A percentile compares a stretch with the other conserved stretches of the same genome.
phyloP scores from a whole-genome alignment of 2,329 filamentous ascomycete genomes.

The Zasmidium angulare region DNA sequence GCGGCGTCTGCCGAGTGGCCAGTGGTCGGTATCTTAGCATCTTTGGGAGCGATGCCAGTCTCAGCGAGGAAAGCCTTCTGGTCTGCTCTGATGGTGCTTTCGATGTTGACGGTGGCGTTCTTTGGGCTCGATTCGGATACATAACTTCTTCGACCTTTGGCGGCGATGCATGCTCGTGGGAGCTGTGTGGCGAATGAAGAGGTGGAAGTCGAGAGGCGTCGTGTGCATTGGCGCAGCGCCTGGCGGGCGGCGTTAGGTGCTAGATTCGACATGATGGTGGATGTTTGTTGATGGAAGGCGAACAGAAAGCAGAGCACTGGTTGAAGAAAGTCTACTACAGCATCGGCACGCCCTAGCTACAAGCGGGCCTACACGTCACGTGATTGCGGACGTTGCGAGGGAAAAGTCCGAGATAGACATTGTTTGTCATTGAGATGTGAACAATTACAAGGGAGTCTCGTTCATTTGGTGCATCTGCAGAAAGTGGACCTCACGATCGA shows the following conservation, averaged over 20 bases:
- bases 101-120: conserved; percentile 75
- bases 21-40: conserved; percentile 61
- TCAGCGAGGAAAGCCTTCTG: conserved; percentile 72
- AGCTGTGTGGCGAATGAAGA: conserved; percentile 41
- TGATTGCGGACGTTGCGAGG: background rate
- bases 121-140: conserved; percentile 80
- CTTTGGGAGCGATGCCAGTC: conserved; percentile 54
- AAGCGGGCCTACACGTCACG: background rate
- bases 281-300: background rate
- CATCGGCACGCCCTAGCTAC: background rate
- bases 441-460: background rate
- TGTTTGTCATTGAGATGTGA: background rate
- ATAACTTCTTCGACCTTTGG: conserved; percentile 57
- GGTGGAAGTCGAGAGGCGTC: conserved; percentile 46
- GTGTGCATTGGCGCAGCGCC: conserved; percentile 62
- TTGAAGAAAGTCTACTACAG: background rate
- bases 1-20: conserved; percentile 62
- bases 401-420: background rate
- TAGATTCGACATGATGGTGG: conserved; percentile 44
- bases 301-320: background rate
- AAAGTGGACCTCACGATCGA: background rate
- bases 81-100: conserved; percentile 81
- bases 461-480: background rate
- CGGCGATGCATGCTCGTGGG: conserved; percentile 42
- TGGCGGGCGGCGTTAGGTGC: conserved; percentile 72